phyloP scores from a whole-genome alignment of 768 basidiomycete genomes.

The Lanmaoa pseudosensibilis region DNA sequence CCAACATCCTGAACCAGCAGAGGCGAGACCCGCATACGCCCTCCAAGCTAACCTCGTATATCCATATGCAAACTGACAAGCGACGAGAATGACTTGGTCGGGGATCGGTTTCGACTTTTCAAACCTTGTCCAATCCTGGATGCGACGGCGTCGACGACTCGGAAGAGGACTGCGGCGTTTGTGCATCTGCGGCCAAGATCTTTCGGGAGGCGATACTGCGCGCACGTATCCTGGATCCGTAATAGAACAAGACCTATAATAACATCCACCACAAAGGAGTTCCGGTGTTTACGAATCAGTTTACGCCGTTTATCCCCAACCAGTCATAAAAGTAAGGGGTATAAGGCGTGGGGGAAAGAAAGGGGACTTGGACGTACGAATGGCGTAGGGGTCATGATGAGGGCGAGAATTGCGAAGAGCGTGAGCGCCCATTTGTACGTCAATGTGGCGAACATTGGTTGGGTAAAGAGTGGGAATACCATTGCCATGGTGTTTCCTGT shows the following conservation, averaged over 20 bases:
- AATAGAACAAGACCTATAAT: conserved; percentile 29
- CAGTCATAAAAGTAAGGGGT: background rate
- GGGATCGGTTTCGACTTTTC: background rate
- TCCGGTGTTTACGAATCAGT: background rate
- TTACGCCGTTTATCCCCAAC: background rate
- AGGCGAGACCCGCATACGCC: background rate
- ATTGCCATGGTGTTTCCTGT: conserved; percentile 41
- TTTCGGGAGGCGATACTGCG: conserved; percentile 24
- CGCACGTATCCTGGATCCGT: conserved; percentile 34
- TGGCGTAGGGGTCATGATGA: conserved; percentile 46
- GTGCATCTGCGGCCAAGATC: conserved; percentile 19
- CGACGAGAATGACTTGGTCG: background rate
- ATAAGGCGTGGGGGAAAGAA: background rate
- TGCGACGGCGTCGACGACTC: background rate
- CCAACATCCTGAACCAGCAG: background rate
- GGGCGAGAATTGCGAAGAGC: conserved; percentile 41
- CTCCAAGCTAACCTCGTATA: background rate
- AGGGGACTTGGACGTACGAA: conserved; percentile 32
- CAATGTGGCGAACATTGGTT: conserved; percentile 44
- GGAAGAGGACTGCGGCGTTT: background rate
- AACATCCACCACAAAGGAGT: background rate
- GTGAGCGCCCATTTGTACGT: conserved; percentile 52
- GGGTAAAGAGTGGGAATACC: conserved; percentile 51
- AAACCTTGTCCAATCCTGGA: conserved; percentile 12
- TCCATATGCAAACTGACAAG: background rate